Percentiles rank a stretch among this genome's conserved stretches.
phyloP scores from a whole-genome alignment of 345 rosid genomes.

The Hypericum perforatum region DNA sequence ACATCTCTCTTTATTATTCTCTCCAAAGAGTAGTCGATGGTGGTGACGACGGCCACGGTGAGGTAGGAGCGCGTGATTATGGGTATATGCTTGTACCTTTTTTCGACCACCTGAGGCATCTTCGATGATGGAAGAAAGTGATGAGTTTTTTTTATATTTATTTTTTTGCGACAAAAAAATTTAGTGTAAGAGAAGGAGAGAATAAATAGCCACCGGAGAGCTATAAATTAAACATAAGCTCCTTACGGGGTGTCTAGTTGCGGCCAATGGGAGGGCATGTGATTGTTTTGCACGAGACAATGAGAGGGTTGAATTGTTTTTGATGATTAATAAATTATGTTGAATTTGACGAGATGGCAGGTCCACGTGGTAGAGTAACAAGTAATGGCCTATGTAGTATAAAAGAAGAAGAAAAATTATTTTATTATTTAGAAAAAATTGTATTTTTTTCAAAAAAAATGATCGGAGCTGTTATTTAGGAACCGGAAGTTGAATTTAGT shows the following conservation, averaged over 20 bases:
- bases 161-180: neutral
- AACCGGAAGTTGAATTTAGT: too few species aligned
- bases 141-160: neutral
- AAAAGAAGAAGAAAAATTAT: too few species aligned
- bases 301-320: neutral
- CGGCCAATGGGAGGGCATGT: constrained; percentile 16
- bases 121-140: neutral
- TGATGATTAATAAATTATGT: too few species aligned
- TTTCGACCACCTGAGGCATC: constrained; percentile 98
- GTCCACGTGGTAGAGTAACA: too few species aligned
- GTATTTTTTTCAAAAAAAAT: too few species aligned
- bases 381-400: too few species aligned
- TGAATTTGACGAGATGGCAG: too few species aligned
- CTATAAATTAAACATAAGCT: neutral
- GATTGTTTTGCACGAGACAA: neutral
- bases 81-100: constrained; percentile 99
- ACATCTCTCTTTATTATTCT: too few species aligned
- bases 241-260: constrained; percentile 1
- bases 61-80: constrained; percentile 92
- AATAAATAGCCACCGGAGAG: neutral
- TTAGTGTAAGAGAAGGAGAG: neutral
- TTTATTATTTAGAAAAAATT: too few species aligned
- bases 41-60: constrained; percentile 84
- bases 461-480: too few species aligned
- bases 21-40: constrained; percentile 92